Conservation (phyloP, 352 stramenopile genomes). For the Peronospora destructor region DNA sequence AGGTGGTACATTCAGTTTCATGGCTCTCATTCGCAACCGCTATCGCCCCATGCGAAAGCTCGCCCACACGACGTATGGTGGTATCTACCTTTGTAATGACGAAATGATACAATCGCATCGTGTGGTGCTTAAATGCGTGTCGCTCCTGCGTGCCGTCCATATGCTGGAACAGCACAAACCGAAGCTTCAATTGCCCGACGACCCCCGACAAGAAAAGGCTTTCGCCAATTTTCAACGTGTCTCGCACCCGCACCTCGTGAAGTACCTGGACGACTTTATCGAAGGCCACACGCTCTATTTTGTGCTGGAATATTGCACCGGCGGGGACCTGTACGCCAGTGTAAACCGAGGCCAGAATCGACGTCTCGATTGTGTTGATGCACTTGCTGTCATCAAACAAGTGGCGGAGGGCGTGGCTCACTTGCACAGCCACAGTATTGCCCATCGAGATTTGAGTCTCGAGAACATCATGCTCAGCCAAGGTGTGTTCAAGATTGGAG, state of each 20-base stretch:
- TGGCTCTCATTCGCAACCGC: constrained; percentile 23
- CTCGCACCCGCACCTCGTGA: constrained; percentile 37
- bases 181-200: constrained; percentile 24
- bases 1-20: background rate
- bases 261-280: constrained; percentile 45
- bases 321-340: constrained; percentile 27
- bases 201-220: constrained; percentile 42
- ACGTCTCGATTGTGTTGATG: background rate
- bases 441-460: constrained; percentile 39
- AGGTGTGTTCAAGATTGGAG: constrained; percentile 36
- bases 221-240: constrained; percentile 26
- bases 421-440: constrained; percentile 35
- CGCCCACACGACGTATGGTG: constrained; percentile 45
- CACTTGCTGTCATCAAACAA: constrained; percentile 22
- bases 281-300: constrained; percentile 38
- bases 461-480: constrained; percentile 41
- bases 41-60: constrained; percentile 32
- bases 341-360: constrained; percentile 20
- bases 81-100: constrained; percentile 45
- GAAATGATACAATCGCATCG: constrained; percentile 4
- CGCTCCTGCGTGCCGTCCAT: constrained; percentile 33
- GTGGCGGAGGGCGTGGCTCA: constrained; percentile 31
- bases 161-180: constrained; percentile 17
- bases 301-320: constrained; percentile 37
- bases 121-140: constrained; percentile 48